Evolutionary conservation across 139 green algal species (phyloP).

Genomic region (Mesostigma viride): DNA sequence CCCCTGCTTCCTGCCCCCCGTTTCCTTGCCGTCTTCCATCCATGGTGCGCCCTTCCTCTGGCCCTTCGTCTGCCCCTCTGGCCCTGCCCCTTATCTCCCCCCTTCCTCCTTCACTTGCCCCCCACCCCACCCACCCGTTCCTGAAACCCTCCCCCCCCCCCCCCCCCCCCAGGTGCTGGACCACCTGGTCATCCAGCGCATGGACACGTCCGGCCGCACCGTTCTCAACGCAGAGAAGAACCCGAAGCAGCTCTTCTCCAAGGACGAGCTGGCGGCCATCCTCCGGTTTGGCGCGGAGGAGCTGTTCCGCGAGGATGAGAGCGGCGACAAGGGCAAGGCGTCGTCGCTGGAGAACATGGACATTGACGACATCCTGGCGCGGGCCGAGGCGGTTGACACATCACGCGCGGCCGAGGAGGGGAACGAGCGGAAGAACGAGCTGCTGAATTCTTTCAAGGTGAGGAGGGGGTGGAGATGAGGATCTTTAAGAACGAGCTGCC

Average conservation of each 20-base stretch:
- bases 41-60: too few species aligned
- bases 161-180: slow-evolving; percentile 61
- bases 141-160: too few species aligned
- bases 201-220: slow-evolving; percentile 75
- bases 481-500: slow-evolving; percentile 55
- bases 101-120: too few species aligned
- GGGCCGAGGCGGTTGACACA: slow-evolving; percentile 66
- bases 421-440: slow-evolving; percentile 42
- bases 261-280: slow-evolving; percentile 91
- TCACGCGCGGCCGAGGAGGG: too few species aligned
- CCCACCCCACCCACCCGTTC: too few species aligned
- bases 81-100: too few species aligned
- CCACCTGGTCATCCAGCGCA: slow-evolving; percentile 87
- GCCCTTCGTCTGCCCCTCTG: too few species aligned
- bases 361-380: slow-evolving; percentile 80
- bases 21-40: too few species aligned
- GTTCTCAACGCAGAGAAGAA: slow-evolving; percentile 43
- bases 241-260: slow-evolving; percentile 54
- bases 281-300: slow-evolving; percentile 87
- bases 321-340: slow-evolving; percentile 14
- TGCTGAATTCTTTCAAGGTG: slow-evolving; percentile 58
- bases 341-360: slow-evolving; percentile 42
- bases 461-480: too few species aligned
- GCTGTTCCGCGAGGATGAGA: slow-evolving; percentile 70
- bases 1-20: too few species aligned